Evolutionary conservation across 768 basidiomycete genomes (phyloP), one percentile per base, ranked within the genome.

Genomic region (Piloderma croceum): DNA sequence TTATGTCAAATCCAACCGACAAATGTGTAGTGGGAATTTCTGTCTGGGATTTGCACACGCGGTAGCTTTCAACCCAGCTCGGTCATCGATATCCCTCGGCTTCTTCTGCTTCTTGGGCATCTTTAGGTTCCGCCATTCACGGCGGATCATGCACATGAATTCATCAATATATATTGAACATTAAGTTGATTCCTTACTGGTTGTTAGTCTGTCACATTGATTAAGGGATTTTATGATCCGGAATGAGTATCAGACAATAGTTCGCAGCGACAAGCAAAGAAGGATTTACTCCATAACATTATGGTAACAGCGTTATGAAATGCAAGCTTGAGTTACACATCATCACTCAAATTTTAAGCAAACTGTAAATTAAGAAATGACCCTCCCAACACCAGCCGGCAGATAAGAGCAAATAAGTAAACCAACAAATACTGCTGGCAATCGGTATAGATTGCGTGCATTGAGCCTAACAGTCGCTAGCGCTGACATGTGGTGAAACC

Each of bases 241-340:
- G 39, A 22, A n/a, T 38, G 20, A 25, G 18, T 13, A 47, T 56
- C 23, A 59, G 37, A 32, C 43, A n/a, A n/a, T 22, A 11, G 7
- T 21, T 11, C n/a, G n/a, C n/a, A n/a, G 5, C 18, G 33, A 24
- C 20, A 21, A 19, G 22, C 27, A 39, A 39, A 24, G 19, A 24
- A 40, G 29, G 35, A 68, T 83, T 59, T 54, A 91, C 91, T 94
- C 91, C 48, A 91, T 93, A 38, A 93, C 88, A 52, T 90, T 91
- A 87, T 85, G 57, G 90, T 91, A 56, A 91, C 69, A 0, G 81
- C 69, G 53, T 81, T 89, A 60, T 83, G 85, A 31, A 74, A 67
- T 12, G 85, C 88, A 12, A 88, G 77, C 38, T 68, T 70, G 22
- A 89, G 75, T 50, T 90, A 87, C 45, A 92, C 69, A 83, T 54